These are phyloP conservation scores for Rubroshorea leprosula DNA, from an alignment of 345 rosid species.

Conservation along the genomic window DNA sequence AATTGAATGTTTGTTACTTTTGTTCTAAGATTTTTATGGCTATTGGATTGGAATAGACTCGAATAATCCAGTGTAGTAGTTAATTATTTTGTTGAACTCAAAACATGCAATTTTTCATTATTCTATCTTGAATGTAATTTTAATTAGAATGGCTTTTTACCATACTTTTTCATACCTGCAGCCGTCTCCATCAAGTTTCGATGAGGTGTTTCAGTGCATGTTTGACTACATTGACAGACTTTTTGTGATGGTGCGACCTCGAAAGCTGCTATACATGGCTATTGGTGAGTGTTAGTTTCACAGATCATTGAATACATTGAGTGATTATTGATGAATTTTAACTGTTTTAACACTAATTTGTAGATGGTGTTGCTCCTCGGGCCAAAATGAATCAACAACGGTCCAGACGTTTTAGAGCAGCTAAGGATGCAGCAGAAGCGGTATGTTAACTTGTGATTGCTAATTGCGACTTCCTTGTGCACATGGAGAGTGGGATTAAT, in stretches of 20 bases:
- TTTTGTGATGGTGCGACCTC: slow-evolving; percentile 89
- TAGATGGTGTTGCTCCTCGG: slow-evolving; percentile 98
- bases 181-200: slow-evolving; percentile 69
- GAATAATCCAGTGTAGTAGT: too few species aligned
- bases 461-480: slow-evolving; percentile 2
- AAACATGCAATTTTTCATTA: neutral
- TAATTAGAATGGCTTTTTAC: neutral
- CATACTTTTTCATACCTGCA: slow-evolving; percentile 28
- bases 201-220: slow-evolving; percentile 78
- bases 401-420: slow-evolving; percentile 87
- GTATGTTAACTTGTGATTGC: slow-evolving; percentile 37
- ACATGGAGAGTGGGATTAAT: neutral
- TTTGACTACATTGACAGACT: slow-evolving; percentile 89
- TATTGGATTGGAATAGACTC: too few species aligned
- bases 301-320: neutral
- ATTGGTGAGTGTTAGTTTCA: slow-evolving; percentile 48
- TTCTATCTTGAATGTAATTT: neutral
- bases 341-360: slow-evolving; percentile 17
- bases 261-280: slow-evolving; percentile 83
- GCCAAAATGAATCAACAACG: slow-evolving; percentile 98
- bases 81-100: too few species aligned
- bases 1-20: too few species aligned
- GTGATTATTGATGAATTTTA: slow-evolving; percentile 7
- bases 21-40: too few species aligned
- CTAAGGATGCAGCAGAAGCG: slow-evolving; percentile 84